Percentiles rank a stretch among this genome's conserved stretches.
Evolutionary conservation across 495 filamentous ascomycete genomes (phyloP).

Genomic region (Podospora appendiculata): DNA sequence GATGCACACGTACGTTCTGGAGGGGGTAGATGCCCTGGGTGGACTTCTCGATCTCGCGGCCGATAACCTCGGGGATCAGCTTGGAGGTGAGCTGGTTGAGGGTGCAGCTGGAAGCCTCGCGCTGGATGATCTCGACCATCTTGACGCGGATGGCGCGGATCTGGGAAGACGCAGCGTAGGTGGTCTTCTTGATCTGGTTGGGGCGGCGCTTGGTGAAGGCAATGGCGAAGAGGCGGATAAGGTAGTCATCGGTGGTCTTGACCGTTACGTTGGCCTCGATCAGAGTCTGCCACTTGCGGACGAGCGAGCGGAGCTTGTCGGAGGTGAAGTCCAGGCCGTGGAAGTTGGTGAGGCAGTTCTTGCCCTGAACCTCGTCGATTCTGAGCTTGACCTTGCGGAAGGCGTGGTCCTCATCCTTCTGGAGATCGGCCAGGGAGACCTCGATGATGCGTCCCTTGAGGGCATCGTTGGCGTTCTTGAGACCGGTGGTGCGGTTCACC

Average conservation of each 20-base stretch:
- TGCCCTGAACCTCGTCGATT: slow-evolving; percentile 97
- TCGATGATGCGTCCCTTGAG: slow-evolving; percentile 98
- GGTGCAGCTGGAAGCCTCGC: slow-evolving; percentile 88
- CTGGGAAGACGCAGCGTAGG: slow-evolving; percentile 91
- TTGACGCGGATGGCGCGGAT: slow-evolving; percentile 97
- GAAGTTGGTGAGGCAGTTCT: slow-evolving; percentile 99
- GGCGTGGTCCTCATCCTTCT: slow-evolving; percentile 98
- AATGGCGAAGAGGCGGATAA: slow-evolving; percentile 94
- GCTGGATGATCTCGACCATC: slow-evolving; percentile 98
- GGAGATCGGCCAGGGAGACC: slow-evolving; percentile 95
- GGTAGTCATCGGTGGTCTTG: slow-evolving; percentile 99
- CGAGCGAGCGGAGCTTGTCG: slow-evolving; percentile 96
- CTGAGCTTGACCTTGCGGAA: slow-evolving; percentile 99
- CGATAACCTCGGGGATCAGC: slow-evolving; percentile 98
- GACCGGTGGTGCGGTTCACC: slow-evolving; percentile 96
- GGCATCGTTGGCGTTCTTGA: slow-evolving; percentile 99
- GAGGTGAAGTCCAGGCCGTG: slow-evolving; percentile 99
- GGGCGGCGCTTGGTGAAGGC: slow-evolving; percentile 97
- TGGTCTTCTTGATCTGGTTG: slow-evolving; percentile 99
- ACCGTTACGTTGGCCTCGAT: slow-evolving; percentile 99
- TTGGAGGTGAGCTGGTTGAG: slow-evolving; percentile 92
- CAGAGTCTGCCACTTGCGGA: slow-evolving; percentile 98
- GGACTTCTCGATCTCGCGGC: slow-evolving; percentile 98
- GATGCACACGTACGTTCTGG: slow-evolving; percentile 73
- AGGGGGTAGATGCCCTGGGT: slow-evolving; percentile 99